These are phyloP conservation scores for Colletotrichum trifolii DNA, from an alignment of 2,329 filamentous ascomycete species.

Conservation along the genomic window DNA sequence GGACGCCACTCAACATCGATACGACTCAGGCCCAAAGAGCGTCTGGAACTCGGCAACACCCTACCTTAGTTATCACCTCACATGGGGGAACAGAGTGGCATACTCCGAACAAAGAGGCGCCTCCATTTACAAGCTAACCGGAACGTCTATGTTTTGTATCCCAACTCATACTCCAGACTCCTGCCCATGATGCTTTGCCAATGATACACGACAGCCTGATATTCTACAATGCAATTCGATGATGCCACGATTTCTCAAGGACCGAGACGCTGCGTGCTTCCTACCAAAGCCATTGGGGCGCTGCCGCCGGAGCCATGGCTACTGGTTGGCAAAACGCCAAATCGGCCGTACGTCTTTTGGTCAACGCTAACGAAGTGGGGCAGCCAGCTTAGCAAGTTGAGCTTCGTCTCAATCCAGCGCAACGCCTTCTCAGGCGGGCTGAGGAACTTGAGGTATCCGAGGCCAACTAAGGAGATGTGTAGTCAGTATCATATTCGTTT, in stretches of 20 bases:
- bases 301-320: constrained; percentile 51
- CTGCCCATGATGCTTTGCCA: no score
- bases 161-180: no score
- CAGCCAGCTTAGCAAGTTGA: constrained; percentile 84
- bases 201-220: no score
- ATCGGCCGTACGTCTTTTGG: constrained; percentile 94
- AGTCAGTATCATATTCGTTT: constrained; percentile 37
- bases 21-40: no score
- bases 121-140: no score
- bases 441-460: constrained; percentile 90
- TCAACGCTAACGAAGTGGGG: constrained; percentile 95
- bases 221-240: no score
- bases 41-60: no score
- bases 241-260: constrained; percentile 57
- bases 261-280: constrained; percentile 74
- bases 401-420: constrained; percentile 87
- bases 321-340: constrained; percentile 82
- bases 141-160: no score
- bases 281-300: constrained; percentile 70
- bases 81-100: no score
- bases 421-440: constrained; percentile 90
- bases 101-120: no score
- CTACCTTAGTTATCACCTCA: no score
- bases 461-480: constrained; percentile 67
- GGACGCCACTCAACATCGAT: no score